phyloP scores from a whole-genome alignment of 805 yeast species.

The Metschnikowia lochheadii region DNA sequence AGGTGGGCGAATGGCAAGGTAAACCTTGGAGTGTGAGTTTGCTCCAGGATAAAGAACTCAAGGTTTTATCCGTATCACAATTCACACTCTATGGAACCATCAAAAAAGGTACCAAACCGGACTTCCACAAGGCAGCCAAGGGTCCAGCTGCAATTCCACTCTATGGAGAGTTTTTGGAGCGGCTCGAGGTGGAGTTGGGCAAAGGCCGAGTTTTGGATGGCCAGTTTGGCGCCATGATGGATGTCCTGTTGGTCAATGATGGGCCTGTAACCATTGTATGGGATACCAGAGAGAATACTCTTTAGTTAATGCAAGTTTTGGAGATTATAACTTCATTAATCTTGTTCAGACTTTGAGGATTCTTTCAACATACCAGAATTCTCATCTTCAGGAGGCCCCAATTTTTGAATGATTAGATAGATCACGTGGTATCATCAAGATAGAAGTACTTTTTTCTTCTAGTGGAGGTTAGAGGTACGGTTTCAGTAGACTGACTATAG shows the following conservation, averaged over 20 bases:
- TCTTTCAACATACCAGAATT: no score
- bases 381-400: no score
- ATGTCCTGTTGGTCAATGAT: constrained; percentile 79
- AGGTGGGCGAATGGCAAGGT: constrained; percentile 41
- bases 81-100: constrained; percentile 85
- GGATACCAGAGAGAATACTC: constrained; percentile 47
- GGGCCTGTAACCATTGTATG: constrained; percentile 89
- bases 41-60: constrained; percentile 61
- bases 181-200: constrained; percentile 51
- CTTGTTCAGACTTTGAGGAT: no score
- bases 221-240: constrained; percentile 96
- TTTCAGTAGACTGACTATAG: no score
- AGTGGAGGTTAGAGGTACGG: no score
- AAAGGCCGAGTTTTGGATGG: constrained; percentile 77
- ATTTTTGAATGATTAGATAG: no score
- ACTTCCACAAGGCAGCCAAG: constrained; percentile 87
- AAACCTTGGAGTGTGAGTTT: constrained; percentile 71
- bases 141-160: constrained; percentile 53
- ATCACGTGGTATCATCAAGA: no score
- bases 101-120: constrained; percentile 91
- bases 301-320: not conserved
- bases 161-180: constrained; percentile 50
- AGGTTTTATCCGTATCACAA: constrained; percentile 84
- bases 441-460: no score
- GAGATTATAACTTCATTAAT: no score